These are phyloP conservation scores for Monosporozyma unispora DNA, from an alignment of 805 yeast species.

Conservation along the genomic window DNA sequence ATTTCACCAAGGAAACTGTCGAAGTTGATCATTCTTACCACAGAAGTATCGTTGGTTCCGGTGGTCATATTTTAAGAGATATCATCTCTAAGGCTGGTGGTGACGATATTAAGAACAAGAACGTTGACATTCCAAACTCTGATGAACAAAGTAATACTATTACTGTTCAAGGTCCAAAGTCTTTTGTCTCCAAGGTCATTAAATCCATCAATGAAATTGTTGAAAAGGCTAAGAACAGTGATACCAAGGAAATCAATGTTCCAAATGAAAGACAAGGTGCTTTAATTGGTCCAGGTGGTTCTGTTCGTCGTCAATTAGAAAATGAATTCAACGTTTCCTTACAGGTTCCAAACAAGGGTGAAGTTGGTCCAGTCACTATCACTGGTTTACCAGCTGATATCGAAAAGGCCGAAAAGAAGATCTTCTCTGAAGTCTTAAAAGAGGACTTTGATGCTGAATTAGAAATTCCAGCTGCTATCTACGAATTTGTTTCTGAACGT, in stretches of 20 bases:
- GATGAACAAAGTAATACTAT: constrained; percentile 50
- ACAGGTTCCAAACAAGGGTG: constrained; percentile 53
- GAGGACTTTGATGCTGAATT: constrained; percentile 47
- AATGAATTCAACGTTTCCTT: constrained; percentile 55
- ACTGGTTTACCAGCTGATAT: constrained; percentile 61
- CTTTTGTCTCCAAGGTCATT: constrained; percentile 60
- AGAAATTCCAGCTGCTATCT: constrained; percentile 48
- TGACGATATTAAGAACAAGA: constrained; percentile 33
- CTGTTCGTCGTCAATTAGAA: constrained; percentile 63
- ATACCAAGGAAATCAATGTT: constrained; percentile 44
- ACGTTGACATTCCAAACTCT: constrained; percentile 52
- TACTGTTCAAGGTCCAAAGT: constrained; percentile 64
- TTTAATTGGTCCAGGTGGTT: constrained; percentile 75
- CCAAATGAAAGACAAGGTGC: constrained; percentile 68
- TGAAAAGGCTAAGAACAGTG: constrained; percentile 50
- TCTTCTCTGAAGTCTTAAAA: constrained; percentile 46
- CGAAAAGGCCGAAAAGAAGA: constrained; percentile 52
- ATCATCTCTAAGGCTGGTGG: constrained; percentile 78
- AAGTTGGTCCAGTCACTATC: constrained; percentile 44
- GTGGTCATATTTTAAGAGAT: constrained; percentile 64
- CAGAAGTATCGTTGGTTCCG: constrained; percentile 67
- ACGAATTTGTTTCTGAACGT: constrained; percentile 54
- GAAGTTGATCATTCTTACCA: constrained; percentile 68
- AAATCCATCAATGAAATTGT: constrained; percentile 55
- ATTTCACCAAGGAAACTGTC: constrained; percentile 46